A percentile compares a stretch with the other conserved stretches of the same genome.
phyloP scores from a whole-genome alignment of 2,329 filamentous ascomycete genomes.

The Onygena corvina region DNA sequence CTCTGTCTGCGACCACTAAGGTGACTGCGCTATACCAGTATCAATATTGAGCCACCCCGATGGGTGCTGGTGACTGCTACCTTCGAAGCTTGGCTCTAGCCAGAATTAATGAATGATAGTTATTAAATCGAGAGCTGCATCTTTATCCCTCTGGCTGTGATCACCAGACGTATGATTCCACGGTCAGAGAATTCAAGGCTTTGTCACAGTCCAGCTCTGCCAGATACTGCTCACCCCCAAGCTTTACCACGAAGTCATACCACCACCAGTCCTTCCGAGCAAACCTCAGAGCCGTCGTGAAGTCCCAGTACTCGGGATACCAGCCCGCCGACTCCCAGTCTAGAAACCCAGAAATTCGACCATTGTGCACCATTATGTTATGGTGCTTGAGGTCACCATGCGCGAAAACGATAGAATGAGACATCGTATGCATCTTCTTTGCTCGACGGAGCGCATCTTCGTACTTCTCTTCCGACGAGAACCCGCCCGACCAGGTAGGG shows the following conservation, averaged over 20 bases:
- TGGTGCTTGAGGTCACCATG: conserved; percentile 23
- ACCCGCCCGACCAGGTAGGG: conserved; percentile 21
- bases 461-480: conserved; percentile 21
- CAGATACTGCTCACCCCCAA: conserved; percentile 3
- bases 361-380: conserved; percentile 24
- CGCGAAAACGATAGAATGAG: conserved; percentile 19
- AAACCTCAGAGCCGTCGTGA: conserved; percentile 14
- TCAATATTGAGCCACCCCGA: too few relatives aligned
- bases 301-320: conserved; percentile 34
- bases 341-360: conserved; percentile 22
- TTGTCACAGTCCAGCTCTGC: conserved; percentile 7
- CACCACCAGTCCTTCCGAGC: conserved; percentile 3
- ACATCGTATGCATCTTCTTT: conserved; percentile 11
- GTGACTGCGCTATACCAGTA: too few relatives aligned
- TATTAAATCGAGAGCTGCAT: too few relatives aligned
- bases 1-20: too few relatives aligned
- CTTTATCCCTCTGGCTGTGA: too few relatives aligned
- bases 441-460: conserved; percentile 19
- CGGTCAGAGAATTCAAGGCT: conserved; percentile 4
- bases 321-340: conserved; percentile 33
- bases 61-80: too few relatives aligned
- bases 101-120: too few relatives aligned
- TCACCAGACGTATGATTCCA: conserved; percentile 6
- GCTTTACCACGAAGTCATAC: conserved; percentile 6
- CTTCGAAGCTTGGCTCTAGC: too few relatives aligned